Conservation (phyloP, 495 filamentous ascomycete species). For the Xylaria bambusicola region DNA sequence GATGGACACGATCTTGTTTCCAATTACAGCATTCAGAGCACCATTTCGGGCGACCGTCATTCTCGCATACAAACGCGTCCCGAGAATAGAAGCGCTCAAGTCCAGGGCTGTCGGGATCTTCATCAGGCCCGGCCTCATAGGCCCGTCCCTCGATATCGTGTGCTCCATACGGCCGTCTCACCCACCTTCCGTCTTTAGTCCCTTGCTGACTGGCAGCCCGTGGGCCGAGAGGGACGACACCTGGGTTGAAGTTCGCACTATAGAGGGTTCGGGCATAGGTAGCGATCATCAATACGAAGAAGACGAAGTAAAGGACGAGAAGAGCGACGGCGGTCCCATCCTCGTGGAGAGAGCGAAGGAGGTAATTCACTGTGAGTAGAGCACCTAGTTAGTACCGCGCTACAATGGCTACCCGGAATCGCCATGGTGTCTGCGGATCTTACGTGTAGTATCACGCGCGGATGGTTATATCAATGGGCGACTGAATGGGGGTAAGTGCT, state of each 20-base stretch:
- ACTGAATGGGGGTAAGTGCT: constrained; percentile 12
- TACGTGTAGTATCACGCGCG: too few species aligned
- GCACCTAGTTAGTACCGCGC: constrained; percentile 11
- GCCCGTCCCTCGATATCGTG: constrained; percentile 44
- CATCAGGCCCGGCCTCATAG: constrained; percentile 38
- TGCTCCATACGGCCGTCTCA: constrained; percentile 21
- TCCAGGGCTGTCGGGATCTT: constrained; percentile 47
- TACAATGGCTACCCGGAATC: background rate
- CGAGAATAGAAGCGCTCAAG: constrained; percentile 69
- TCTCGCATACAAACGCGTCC: constrained; percentile 79
- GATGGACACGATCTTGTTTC: constrained; percentile 83
- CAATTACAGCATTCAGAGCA: constrained; percentile 77
- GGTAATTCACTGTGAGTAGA: constrained; percentile 58
- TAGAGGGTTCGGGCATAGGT: constrained; percentile 70
- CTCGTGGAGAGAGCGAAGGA: constrained; percentile 55
- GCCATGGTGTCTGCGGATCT: constrained; percentile 1
- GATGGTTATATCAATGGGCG: too few species aligned
- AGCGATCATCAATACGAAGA: constrained; percentile 63
- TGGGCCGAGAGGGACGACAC: constrained; percentile 65
- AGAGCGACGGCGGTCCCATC: constrained; percentile 65
- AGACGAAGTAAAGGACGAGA: constrained; percentile 67
- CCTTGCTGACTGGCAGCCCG: constrained; percentile 33
- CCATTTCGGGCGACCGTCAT: constrained; percentile 77
- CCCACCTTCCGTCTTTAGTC: constrained; percentile 26
- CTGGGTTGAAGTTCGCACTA: constrained; percentile 66